Base-by-base conservation (phyloP, 257 asterid species). In the Nicotiana obtusifolia region DNA sequence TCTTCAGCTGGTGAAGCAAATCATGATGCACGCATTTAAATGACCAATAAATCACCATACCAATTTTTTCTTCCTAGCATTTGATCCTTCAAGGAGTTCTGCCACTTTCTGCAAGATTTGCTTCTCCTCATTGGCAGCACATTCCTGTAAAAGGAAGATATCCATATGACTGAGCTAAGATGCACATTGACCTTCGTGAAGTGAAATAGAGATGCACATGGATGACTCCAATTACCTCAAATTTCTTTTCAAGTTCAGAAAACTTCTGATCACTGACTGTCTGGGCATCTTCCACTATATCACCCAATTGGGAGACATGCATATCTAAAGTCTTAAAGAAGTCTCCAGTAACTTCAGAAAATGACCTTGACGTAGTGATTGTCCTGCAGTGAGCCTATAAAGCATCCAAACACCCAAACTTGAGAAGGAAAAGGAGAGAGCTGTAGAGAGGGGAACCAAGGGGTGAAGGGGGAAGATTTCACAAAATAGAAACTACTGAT, bases 51-150 rank as follows among this genome's bases (percentile, higher is more conserved):
- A 26, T 47, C 35, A 24, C 28, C 88, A 56, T 86, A 95, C 99
- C 99, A 96, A 86, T 81, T 91, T 90, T 84, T 86, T 92, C 92
- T 96, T 96, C 90, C 98, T 89, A 83, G 94, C 91, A 88, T 94
- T 94, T 82, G 99, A 95, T 83, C 84, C 86, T 31, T 98, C 97
- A 82, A 95, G 97, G 83, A 95, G 90, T 84, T 95, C 98, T 8
- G 98, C 99, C 77, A 95, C 98, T 86, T 95, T 94, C 83, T 88
- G 93, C 82, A 95, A 86, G 79, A 95, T 93, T 86, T 93, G 97
- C 78, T 83, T 92, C 90, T 95, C 99, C 90, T 95, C 99, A 60
- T 80, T 85, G 80, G 93, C 97, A 87, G 98, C 96, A 85, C 97
- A 94, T 82, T 96, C 99, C 99, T 96, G 81, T 78, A 83, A 35